Percentiles rank a stretch among this genome's conserved stretches.
phyloP scores from a whole-genome alignment of 1,284 basidiomycete genomes.

The Moniliella sp. region DNA sequence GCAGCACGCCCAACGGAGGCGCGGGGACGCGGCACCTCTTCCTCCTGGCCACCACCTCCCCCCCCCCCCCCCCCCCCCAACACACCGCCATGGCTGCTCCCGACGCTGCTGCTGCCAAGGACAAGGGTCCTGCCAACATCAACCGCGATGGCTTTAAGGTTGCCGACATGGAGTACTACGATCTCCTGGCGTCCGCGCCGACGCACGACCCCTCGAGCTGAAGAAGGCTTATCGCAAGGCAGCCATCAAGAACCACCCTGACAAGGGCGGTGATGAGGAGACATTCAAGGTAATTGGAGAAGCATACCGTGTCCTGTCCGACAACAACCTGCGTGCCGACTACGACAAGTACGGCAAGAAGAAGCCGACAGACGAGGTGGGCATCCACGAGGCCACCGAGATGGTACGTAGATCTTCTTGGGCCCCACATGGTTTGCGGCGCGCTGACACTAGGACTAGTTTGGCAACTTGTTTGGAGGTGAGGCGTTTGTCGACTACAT shows the following conservation, averaged over 20 bases:
- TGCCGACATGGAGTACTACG: constrained; percentile 33
- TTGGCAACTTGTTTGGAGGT: constrained; percentile 32
- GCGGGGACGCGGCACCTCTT: no score
- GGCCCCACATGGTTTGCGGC: background rate
- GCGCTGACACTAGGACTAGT: constrained; percentile 5
- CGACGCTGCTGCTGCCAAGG: no score
- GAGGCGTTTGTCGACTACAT: constrained; percentile 31
- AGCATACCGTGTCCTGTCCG: constrained; percentile 30
- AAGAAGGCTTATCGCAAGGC: constrained; percentile 91
- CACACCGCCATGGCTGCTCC: no score
- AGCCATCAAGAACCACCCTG: constrained; percentile 59
- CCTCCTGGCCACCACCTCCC: no score
- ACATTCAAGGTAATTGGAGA: constrained; percentile 42
- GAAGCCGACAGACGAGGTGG: constrained; percentile 32
- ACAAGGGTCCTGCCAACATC: constrained; percentile 19
- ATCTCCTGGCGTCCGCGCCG: constrained; percentile 31
- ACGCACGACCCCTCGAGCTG: constrained; percentile 46
- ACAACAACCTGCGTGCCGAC: constrained; percentile 58
- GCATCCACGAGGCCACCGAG: constrained; percentile 31
- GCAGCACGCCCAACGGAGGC: no score
- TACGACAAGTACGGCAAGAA: constrained; percentile 88
- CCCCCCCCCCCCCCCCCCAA: no score
- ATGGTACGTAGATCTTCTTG: constrained; percentile 9
- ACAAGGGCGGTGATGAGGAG: constrained; percentile 33
- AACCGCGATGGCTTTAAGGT: constrained; percentile 26